These are phyloP conservation scores for Niveomyces coronatus DNA, from an alignment of 2,329 filamentous ascomycete genomes.

Conservation along the genomic window DNA sequence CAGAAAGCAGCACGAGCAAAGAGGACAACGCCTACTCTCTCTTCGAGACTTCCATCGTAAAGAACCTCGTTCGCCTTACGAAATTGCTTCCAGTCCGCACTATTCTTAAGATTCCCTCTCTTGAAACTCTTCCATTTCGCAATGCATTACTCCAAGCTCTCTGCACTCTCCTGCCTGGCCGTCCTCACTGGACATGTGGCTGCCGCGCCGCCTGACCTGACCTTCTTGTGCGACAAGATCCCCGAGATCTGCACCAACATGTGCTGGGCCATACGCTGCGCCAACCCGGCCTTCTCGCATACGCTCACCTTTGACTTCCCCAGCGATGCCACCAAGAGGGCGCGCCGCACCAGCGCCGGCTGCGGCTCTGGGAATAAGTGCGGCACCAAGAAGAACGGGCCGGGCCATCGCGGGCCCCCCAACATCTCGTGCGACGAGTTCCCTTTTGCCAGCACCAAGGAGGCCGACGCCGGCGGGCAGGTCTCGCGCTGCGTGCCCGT, in stretches of 20 bases:
- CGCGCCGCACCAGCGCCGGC: slow-evolving; percentile 9
- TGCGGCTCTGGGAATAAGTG: slow-evolving; percentile 10
- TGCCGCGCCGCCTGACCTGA: slow-evolving; percentile 14
- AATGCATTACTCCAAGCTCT: background rate
- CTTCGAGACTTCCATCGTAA: no score
- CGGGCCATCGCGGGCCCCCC: slow-evolving; percentile 10
- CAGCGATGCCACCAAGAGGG: slow-evolving; percentile 1
- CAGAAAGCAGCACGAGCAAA: no score
- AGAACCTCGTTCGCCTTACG: no score
- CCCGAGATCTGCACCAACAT: slow-evolving; percentile 16
- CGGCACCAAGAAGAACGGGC: slow-evolving; percentile 8
- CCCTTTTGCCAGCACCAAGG: slow-evolving; percentile 12
- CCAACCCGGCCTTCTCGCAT: slow-evolving; percentile 11
- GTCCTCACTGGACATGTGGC: background rate
- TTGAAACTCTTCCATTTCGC: no score
- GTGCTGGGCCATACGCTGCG: slow-evolving; percentile 16
- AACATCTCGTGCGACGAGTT: slow-evolving; percentile 13
- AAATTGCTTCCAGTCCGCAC: no score
- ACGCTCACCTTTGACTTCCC: slow-evolving; percentile 11
- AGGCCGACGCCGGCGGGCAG: slow-evolving; percentile 10
- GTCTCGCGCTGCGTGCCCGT: slow-evolving; percentile 14
- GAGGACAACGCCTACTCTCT: no score
- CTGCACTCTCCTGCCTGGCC: background rate
- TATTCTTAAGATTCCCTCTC: no score
- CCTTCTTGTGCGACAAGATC: slow-evolving; percentile 13